phyloP scores from a whole-genome alignment of 768 basidiomycete species.

The Calocybe gangraenosa region DNA sequence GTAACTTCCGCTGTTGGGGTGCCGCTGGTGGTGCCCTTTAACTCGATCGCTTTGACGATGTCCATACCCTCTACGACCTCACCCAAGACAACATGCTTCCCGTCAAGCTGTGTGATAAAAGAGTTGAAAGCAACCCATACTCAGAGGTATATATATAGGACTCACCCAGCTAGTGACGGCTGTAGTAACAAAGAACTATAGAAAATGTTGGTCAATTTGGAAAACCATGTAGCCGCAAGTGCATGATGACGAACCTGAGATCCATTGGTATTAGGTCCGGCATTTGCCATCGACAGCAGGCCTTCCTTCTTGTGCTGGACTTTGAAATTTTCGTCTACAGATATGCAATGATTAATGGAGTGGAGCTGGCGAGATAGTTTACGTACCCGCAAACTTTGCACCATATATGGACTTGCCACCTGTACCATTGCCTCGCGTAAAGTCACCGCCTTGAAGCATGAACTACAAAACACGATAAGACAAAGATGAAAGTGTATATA shows the following conservation, averaged over 20 bases:
- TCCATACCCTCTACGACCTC: slow-evolving; percentile 64
- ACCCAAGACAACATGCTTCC: slow-evolving; percentile 69
- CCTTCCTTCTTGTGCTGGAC: slow-evolving; percentile 59
- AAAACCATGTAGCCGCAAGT: too few species aligned
- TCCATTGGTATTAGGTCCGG: slow-evolving; percentile 77
- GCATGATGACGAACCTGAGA: slow-evolving; percentile 49
- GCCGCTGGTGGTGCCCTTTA: slow-evolving; percentile 33
- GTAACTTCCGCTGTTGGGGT: slow-evolving; percentile 39
- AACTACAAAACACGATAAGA: slow-evolving; percentile 35
- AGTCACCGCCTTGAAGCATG: slow-evolving; percentile 89
- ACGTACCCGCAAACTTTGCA: slow-evolving; percentile 65
- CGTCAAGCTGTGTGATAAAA: slow-evolving; percentile 42
- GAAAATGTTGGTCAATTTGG: neutral
- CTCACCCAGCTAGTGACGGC: slow-evolving; percentile 60
- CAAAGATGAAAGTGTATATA: neutral
- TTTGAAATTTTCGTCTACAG: slow-evolving; percentile 66
- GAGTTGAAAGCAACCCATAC: neutral
- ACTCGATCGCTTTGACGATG: slow-evolving; percentile 59
- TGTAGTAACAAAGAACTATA: slow-evolving; percentile 76
- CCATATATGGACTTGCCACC: slow-evolving; percentile 89
- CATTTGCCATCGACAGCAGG: slow-evolving; percentile 85
- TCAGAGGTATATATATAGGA: neutral
- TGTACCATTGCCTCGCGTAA: slow-evolving; percentile 70
- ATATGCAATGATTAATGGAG: neutral
- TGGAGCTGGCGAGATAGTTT: neutral